phyloP scores from a whole-genome alignment of 305 asterid genomes.

The Fraxinus latifolia region DNA sequence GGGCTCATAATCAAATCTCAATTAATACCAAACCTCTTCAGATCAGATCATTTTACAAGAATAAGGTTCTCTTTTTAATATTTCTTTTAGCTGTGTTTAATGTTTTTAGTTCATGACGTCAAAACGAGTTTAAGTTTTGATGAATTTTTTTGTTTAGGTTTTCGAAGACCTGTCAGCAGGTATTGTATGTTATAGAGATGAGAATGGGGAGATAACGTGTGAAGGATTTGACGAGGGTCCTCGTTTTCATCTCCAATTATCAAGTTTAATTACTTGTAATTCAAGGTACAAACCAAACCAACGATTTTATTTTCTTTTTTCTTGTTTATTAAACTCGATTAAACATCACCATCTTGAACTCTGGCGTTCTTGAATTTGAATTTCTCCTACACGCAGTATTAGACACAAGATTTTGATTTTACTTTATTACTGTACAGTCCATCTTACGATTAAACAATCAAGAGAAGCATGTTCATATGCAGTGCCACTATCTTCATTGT shows the following conservation, averaged over 20 bases:
- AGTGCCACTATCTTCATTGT: too few species aligned
- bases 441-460: not conserved
- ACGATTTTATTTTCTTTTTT: not conserved
- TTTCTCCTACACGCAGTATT: too few species aligned
- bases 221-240: conserved; percentile 87
- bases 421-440: not conserved
- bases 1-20: conserved; percentile 27
- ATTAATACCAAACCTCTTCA: conserved; percentile 12
- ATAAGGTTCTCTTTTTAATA: conserved; percentile 19
- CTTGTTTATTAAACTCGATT: not conserved
- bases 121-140: not conserved
- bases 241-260: conserved; percentile 41
- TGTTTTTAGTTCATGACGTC: not conserved
- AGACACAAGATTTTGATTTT: not conserved
- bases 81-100: not conserved
- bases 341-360: not conserved
- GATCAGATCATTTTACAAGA: conserved; percentile 33
- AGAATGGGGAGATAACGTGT: conserved; percentile 61
- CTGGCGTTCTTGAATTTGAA: not conserved
- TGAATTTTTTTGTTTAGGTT: conserved; percentile 27
- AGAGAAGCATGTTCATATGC: too few species aligned
- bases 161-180: conserved; percentile 62
- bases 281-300: conserved; percentile 38
- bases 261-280: conserved; percentile 28
- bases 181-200: conserved; percentile 63